These are phyloP conservation scores for Diaporthe sp. DNA, from an alignment of 2,329 filamentous ascomycete genomes.

Conservation along the genomic window DNA sequence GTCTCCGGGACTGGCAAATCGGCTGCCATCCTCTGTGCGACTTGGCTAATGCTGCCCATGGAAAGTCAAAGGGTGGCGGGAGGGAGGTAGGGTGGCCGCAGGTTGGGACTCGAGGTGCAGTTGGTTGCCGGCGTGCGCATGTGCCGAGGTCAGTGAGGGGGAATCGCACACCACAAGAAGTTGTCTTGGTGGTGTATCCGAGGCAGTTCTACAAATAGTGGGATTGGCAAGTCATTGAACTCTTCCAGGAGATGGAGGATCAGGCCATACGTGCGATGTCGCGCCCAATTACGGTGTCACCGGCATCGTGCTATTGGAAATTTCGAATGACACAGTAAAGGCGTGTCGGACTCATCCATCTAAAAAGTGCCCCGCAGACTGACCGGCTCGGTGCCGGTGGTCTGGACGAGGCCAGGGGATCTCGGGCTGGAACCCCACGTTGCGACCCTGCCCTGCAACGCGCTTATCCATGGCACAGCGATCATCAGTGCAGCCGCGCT, in stretches of 20 bases:
- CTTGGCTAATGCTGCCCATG: conserved; percentile 19
- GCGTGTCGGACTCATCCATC: conserved; percentile 11
- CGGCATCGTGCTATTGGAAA: conserved; percentile 31
- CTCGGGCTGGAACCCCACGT: conserved; percentile 33
- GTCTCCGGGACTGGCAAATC: conserved; percentile 67
- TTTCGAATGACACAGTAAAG: conserved; percentile 32
- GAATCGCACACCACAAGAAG: neutral
- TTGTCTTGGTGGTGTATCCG: neutral
- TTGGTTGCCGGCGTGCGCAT: conserved; percentile 11
- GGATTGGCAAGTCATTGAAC: neutral
- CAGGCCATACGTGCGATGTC: conserved; percentile 8
- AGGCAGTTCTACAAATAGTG: conserved; percentile 10
- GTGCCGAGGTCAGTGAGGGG: conserved; percentile 7
- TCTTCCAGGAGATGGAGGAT: neutral
- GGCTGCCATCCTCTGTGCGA: conserved; percentile 49
- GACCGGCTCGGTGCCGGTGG: conserved; percentile 10
- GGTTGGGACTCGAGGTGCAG: neutral
- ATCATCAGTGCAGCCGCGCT: conserved; percentile 17
- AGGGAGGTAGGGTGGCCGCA: neutral
- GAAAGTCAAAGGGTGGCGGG: conserved; percentile 9
- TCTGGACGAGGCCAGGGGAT: neutral
- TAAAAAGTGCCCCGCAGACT: conserved; percentile 35
- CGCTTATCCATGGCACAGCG: conserved; percentile 15
- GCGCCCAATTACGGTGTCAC: neutral
- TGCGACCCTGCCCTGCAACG: conserved; percentile 28